Conservation (phyloP, 495 filamentous ascomycete species). For the Chaetomium cochliodes region DNA sequence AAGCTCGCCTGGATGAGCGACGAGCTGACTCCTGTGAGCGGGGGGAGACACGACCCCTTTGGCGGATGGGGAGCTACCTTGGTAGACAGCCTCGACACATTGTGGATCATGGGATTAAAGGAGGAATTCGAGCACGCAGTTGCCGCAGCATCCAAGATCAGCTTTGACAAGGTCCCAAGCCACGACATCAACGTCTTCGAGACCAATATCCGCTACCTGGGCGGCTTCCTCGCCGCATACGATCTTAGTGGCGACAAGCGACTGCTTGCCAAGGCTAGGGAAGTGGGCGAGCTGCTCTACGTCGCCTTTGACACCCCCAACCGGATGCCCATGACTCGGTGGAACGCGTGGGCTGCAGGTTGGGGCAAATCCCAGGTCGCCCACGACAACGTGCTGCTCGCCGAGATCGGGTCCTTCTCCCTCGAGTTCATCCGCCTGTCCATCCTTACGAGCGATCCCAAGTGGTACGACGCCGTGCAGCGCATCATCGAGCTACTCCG, state of each 20-base stretch:
- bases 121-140: slow-evolving; percentile 90
- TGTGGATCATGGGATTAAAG: slow-evolving; percentile 93
- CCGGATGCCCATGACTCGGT: slow-evolving; percentile 78
- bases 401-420: slow-evolving; percentile 73
- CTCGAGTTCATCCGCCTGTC: slow-evolving; percentile 85
- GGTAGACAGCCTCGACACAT: slow-evolving; percentile 84
- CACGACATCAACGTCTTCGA: slow-evolving; percentile 69
- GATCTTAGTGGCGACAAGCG: slow-evolving; percentile 68
- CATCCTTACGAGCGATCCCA: slow-evolving; percentile 73
- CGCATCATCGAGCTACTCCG: slow-evolving; percentile 74
- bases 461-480: slow-evolving; percentile 84
- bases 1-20: slow-evolving; percentile 73
- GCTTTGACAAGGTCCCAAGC: slow-evolving; percentile 71
- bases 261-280: slow-evolving; percentile 74
- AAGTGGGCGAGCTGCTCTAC: slow-evolving; percentile 81
- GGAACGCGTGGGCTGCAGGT: slow-evolving; percentile 47
- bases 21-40: slow-evolving; percentile 64
- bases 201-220: slow-evolving; percentile 77
- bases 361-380: slow-evolving; percentile 37
- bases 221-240: slow-evolving; percentile 72
- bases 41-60: slow-evolving; percentile 66
- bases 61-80: slow-evolving; percentile 92
- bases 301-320: slow-evolving; percentile 90
- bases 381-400: slow-evolving; percentile 37
- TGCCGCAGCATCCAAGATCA: slow-evolving; percentile 69